These are phyloP conservation scores for Xylaria grammica DNA, from an alignment of 495 filamentous ascomycete species.

Conservation along the genomic window DNA sequence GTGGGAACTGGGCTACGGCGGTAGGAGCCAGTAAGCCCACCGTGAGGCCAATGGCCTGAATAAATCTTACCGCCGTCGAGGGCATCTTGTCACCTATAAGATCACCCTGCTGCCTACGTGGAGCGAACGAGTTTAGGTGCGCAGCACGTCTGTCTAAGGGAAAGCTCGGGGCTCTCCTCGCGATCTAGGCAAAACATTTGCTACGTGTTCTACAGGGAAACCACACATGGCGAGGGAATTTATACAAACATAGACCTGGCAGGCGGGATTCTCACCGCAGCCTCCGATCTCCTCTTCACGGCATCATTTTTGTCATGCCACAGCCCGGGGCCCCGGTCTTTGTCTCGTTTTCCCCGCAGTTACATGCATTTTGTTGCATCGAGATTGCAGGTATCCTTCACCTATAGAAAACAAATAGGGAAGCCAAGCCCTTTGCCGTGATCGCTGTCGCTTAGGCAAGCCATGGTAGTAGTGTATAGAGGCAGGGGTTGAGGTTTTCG, in stretches of 20 bases:
- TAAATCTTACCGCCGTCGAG: background rate
- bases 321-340: constrained; percentile 12
- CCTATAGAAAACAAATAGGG: background rate
- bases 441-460: background rate
- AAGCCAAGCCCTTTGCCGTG: background rate
- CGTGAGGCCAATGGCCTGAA: constrained; percentile 20
- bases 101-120: constrained; percentile 7
- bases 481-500: background rate
- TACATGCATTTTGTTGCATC: constrained; percentile 13
- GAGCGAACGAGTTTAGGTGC: background rate
- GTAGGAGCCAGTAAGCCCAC: constrained; percentile 14
- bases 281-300: constrained; percentile 5
- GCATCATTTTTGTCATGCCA: constrained; percentile 7
- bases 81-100: background rate
- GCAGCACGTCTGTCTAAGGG: background rate
- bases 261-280: constrained; percentile 3
- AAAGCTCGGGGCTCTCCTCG: constrained; percentile 2
- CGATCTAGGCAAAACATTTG: background rate
- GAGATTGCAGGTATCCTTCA: background rate
- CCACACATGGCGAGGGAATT: background rate
- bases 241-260: background rate
- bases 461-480: background rate
- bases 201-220: background rate
- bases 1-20: constrained; percentile 59
- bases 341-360: constrained; percentile 2